Evolutionary conservation across 169 alveolate species (phyloP).

Genomic region (Plasmodium yoelii): DNA sequence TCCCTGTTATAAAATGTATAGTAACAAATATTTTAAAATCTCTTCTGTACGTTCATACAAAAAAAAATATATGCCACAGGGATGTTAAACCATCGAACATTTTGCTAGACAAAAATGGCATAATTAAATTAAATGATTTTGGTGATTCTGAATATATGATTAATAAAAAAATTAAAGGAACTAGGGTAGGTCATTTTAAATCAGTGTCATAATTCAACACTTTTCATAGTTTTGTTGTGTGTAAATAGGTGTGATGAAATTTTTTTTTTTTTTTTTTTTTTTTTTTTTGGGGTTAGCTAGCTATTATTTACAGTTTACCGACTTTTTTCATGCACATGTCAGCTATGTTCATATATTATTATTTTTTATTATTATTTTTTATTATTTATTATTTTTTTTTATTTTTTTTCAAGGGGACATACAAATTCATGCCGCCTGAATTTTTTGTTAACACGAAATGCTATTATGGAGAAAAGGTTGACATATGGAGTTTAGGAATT

Average conservation of each 20-base stretch:
- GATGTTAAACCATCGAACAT: conserved; percentile 92
- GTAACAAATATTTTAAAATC: conserved; percentile 44
- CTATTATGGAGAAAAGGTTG: conserved; percentile 50
- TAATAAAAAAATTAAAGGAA: conserved; percentile 25
- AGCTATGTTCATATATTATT: neutral
- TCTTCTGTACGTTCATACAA: conserved; percentile 27
- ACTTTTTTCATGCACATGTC: neutral
- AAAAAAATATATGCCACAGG: conserved; percentile 88
- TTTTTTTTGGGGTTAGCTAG: neutral
- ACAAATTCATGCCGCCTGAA: conserved; percentile 71
- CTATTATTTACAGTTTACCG: neutral
- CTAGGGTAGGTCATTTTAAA: conserved; percentile 18
- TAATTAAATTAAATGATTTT: conserved; percentile 89
- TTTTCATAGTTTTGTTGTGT: neutral
- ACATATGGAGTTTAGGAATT: conserved; percentile 63
- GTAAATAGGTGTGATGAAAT: neutral
- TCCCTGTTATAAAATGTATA: conserved; percentile 50
- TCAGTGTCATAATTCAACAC: neutral
- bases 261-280: conserved; percentile 3
- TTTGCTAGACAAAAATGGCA: conserved; percentile 85
- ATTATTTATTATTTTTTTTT: too few relatives aligned
- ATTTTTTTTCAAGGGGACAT: conserved; percentile 39
- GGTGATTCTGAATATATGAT: conserved; percentile 80
- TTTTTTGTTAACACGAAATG: conserved; percentile 15
- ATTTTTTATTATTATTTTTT: too few relatives aligned